Evolutionary conservation across 2,329 filamentous ascomycete species (phyloP), one percentile per base, ranked within the genome.

Genomic region (Diaporthe sp.): DNA sequence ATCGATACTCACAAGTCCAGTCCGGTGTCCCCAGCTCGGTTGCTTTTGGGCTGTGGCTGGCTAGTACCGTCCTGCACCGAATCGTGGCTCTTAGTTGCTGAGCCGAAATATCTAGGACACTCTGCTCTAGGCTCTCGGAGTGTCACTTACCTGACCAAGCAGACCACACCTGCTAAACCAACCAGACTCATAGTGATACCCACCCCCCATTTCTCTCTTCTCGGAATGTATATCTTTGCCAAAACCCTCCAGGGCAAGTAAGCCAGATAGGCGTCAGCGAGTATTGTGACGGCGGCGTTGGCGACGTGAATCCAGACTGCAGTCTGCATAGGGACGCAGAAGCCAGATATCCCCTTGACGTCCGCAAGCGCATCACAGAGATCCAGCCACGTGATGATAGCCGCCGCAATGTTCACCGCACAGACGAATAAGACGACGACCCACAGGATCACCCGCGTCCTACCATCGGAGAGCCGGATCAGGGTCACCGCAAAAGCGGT

Each of bases 111-210:
- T 40, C 33, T 6, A 28, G 33, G 33, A 3, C 13, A 4, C 19
- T 10, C 13, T 1, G 47, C 40, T 17, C 7, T 15, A 28, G n/a
- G 33, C n/a, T 30, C 1, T 22, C 10, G 28, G 40, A 19, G 12
- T 40, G 25, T 22, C 17, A 60, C 69, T 75, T 33, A 75, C 73
- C 70, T 73, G 52, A 66, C 54, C 55, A 75, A 47, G 42, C 69
- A 66, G 19, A 75, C 70, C n/a, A 66, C 35, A 13, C 76, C 76
- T 22, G 77, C 75, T 30, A 77, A 19, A 5, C 75, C 76, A 19
- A 75, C 77, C 10, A 77, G 74, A 30, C 77, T 77, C 77, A 77
- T 77, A 2, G 76, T 72, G 22, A 76, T 45, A 7, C 69, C 73
- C 28, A 73, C 70, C 8, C 58, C 40, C 73, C 73, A 73, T 40